These are phyloP conservation scores for Colletotrichum ledebouriae DNA, from an alignment of 2,329 filamentous ascomycete genomes.

Conservation along the genomic window DNA sequence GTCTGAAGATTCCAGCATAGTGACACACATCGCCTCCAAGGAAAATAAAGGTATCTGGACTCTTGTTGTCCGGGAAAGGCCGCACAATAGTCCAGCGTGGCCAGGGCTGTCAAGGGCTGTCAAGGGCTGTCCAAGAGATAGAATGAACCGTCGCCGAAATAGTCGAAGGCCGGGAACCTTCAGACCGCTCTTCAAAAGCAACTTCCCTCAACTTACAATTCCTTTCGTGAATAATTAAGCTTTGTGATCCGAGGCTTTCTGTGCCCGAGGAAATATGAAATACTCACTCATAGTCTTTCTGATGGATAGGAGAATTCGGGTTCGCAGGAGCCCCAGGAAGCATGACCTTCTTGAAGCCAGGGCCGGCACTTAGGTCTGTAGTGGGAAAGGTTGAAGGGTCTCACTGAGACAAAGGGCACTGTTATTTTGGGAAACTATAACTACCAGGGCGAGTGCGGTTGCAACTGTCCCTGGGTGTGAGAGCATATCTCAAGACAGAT, in stretches of 20 bases:
- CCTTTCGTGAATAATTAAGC: conserved; percentile 20
- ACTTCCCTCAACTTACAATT: conserved; percentile 48
- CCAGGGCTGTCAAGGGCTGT: conserved; percentile 49
- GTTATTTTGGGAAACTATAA: no score
- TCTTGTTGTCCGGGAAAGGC: conserved; percentile 54
- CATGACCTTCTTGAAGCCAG: conserved; percentile 58
- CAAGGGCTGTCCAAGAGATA: conserved; percentile 56
- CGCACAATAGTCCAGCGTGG: conserved; percentile 52
- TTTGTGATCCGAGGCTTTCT: not conserved
- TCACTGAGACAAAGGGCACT: no score
- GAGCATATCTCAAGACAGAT: no score
- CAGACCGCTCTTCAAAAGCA: conserved; percentile 50
- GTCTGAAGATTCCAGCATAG: conserved; percentile 54
- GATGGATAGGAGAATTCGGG: conserved; percentile 50
- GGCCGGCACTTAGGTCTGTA: conserved; percentile 62
- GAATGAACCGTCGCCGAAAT: conserved; percentile 58
- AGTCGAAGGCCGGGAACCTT: conserved; percentile 55
- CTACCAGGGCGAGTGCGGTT: no score
- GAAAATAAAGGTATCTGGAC: conserved; percentile 55
- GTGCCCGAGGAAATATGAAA: not conserved
- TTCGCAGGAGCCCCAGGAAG: conserved; percentile 41
- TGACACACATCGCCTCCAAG: conserved; percentile 60
- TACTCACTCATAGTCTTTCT: conserved; percentile 50
- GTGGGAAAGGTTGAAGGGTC: conserved; percentile 60
- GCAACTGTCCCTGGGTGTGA: no score